Evolutionary conservation across 1,284 basidiomycete genomes (phyloP).

Genomic region (Xanthoconium separans): DNA sequence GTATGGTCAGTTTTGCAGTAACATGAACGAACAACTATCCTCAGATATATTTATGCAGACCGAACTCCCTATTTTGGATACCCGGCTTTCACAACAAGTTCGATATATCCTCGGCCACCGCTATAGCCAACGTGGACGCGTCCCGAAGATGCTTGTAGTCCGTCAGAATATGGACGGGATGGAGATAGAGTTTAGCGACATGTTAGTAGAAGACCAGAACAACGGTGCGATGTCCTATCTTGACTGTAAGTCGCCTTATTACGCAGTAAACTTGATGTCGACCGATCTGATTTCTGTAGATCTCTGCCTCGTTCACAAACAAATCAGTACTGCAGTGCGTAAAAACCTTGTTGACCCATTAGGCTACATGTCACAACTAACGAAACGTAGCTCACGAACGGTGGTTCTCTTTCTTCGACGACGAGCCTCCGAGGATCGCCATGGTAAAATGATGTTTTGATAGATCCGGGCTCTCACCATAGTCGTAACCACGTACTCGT

Average conservation of each 20-base stretch:
- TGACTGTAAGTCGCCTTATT: constrained; percentile 63
- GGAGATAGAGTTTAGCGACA: constrained; percentile 96
- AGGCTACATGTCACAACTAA: constrained; percentile 2
- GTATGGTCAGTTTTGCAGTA: constrained; percentile 52
- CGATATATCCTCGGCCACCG: constrained; percentile 81
- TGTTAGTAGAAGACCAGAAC: constrained; percentile 96
- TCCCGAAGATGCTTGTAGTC: constrained; percentile 74
- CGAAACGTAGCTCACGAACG: constrained; percentile 41
- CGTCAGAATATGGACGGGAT: constrained; percentile 92
- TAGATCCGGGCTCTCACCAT: not conserved
- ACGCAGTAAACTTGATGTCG: constrained; percentile 16
- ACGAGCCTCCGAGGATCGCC: constrained; percentile 44
- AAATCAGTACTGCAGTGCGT: constrained; percentile 63
- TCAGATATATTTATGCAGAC: constrained; percentile 44
- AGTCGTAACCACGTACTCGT: constrained; percentile 12
- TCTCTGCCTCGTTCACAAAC: constrained; percentile 55
- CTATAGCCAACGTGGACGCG: constrained; percentile 58
- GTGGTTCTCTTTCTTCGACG: constrained; percentile 40
- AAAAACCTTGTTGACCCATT: not conserved
- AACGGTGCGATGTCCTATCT: constrained; percentile 90
- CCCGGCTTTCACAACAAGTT: constrained; percentile 81
- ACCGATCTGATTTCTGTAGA: constrained; percentile 42
- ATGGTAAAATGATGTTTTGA: constrained; percentile 39
- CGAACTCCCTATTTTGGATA: constrained; percentile 72
- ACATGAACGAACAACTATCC: not conserved